A percentile compares a stretch with the other conserved stretches of the same genome.
Conservation (phyloP, 2,329 filamentous ascomycete genomes). For the Neofusicoccum sp. region DNA sequence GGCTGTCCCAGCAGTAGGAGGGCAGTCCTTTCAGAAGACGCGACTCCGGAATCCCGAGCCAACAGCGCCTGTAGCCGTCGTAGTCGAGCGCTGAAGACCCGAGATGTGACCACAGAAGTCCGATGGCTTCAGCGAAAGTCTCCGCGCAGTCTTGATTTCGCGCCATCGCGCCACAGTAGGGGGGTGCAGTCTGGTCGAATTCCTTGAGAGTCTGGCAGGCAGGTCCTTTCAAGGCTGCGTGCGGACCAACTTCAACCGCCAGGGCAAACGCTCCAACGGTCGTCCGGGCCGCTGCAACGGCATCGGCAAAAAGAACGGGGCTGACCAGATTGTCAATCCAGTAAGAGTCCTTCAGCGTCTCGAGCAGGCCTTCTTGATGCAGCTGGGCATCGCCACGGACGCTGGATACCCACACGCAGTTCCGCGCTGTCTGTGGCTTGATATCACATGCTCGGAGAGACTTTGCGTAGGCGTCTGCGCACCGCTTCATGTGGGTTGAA, state of each 20-base stretch:
- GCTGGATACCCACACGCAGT: not conserved
- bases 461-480: not conserved
- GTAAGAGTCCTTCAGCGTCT: constrained; percentile 32
- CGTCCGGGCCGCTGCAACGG: too few relatives aligned
- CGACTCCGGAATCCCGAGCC: not conserved
- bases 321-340: constrained; percentile 52
- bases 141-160: not conserved
- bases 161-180: too few relatives aligned
- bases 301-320: constrained; percentile 45
- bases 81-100: constrained; percentile 23
- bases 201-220: constrained; percentile 35
- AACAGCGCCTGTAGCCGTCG: constrained; percentile 25
- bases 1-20: constrained; percentile 32
- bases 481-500: constrained; percentile 25
- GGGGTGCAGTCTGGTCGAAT: too few relatives aligned
- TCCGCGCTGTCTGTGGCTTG: not conserved
- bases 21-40: constrained; percentile 27
- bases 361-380: not conserved
- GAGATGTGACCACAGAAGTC: constrained; percentile 25
- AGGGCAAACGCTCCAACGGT: too few relatives aligned
- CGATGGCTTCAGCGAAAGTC: not conserved
- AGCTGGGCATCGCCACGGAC: too few relatives aligned
- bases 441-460: not conserved
- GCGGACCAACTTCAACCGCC: constrained; percentile 50
- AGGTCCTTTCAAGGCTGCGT: constrained; percentile 49